Conservation (phyloP, 108 stramenopile species). For the Cyclotella sp. region DNA sequence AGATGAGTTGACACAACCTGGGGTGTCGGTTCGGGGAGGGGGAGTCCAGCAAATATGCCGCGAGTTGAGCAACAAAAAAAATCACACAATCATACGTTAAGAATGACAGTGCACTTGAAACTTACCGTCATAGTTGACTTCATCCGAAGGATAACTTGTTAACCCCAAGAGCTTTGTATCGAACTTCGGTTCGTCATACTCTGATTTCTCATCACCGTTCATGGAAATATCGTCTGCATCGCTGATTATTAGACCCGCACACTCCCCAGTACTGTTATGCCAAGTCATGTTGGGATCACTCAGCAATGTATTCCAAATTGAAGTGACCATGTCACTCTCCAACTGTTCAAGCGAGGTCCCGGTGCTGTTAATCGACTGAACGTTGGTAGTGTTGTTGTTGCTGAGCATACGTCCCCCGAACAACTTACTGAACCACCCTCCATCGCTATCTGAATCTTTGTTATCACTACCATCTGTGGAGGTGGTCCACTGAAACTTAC, state of each 20-base stretch:
- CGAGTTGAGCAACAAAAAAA: background rate
- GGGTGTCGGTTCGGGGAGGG: background rate
- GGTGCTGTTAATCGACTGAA: background rate
- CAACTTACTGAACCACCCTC: constrained; percentile 28
- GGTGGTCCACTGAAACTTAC: constrained; percentile 25
- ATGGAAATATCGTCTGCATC: constrained; percentile 7
- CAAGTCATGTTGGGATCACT: constrained; percentile 40
- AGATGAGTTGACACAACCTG: constrained; percentile 32
- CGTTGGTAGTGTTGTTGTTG: constrained; percentile 4
- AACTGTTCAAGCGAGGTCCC: background rate
- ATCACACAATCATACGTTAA: background rate
- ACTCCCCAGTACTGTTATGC: constrained; percentile 20
- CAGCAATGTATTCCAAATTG: constrained; percentile 36
- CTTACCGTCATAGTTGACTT: constrained; percentile 30
- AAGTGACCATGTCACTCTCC: constrained; percentile 32
- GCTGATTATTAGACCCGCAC: constrained; percentile 26
- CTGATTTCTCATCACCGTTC: constrained; percentile 17
- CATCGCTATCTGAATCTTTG: constrained; percentile 18
- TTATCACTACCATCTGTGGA: background rate
- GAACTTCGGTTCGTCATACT: background rate
- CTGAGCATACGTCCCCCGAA: constrained; percentile 22
- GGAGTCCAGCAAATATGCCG: background rate
- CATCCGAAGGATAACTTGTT: constrained; percentile 32
- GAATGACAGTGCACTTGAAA: background rate
- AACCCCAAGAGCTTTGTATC: constrained; percentile 35